Conservation (phyloP, 1,284 basidiomycete species). For the Malassezia cuniculi region DNA sequence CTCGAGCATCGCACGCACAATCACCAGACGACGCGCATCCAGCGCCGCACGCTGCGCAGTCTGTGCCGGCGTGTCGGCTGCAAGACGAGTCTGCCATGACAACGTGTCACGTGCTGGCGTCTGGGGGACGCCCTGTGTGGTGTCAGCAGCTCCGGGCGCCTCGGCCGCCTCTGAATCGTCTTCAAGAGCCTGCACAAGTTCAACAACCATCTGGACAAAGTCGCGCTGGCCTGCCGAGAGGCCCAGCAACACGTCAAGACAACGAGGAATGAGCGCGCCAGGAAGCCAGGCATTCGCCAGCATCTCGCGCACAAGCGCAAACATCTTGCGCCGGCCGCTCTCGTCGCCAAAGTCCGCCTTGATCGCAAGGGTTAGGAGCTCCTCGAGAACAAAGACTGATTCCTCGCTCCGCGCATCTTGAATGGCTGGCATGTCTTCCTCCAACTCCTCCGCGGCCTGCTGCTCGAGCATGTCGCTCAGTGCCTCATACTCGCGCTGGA, state of each 20-base stretch:
- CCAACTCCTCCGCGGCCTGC: conserved; percentile 21
- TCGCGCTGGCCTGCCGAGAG: conserved; percentile 76
- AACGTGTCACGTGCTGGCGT: conserved; percentile 1
- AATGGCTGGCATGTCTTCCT: conserved; percentile 13
- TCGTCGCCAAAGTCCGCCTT: conserved; percentile 87
- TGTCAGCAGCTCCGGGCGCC: not conserved
- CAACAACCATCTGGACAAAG: conserved; percentile 82
- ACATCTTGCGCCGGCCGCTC: conserved; percentile 83
- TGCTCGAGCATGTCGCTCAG: conserved; percentile 24
- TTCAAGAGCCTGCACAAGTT: conserved; percentile 59
- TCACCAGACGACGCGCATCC: conserved; percentile 40
- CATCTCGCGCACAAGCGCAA: conserved; percentile 47
- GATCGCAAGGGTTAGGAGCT: conserved; percentile 67
- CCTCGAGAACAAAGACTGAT: conserved; percentile 62
- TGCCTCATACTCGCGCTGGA: conserved; percentile 54
- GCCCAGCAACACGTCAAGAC: conserved; percentile 73
- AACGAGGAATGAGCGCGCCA: conserved; percentile 61
- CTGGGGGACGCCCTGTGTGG: not conserved
- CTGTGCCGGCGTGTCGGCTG: conserved; percentile 1
- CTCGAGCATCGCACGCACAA: conserved; percentile 82
- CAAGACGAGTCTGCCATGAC: conserved; percentile 10
- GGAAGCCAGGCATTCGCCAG: conserved; percentile 70
- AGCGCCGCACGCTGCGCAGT: conserved; percentile 19
- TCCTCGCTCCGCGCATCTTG: conserved; percentile 21
- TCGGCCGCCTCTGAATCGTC: not conserved